Base-by-base conservation (phyloP, 139 green algal species). In the Ettlia oleoabundans region DNA sequence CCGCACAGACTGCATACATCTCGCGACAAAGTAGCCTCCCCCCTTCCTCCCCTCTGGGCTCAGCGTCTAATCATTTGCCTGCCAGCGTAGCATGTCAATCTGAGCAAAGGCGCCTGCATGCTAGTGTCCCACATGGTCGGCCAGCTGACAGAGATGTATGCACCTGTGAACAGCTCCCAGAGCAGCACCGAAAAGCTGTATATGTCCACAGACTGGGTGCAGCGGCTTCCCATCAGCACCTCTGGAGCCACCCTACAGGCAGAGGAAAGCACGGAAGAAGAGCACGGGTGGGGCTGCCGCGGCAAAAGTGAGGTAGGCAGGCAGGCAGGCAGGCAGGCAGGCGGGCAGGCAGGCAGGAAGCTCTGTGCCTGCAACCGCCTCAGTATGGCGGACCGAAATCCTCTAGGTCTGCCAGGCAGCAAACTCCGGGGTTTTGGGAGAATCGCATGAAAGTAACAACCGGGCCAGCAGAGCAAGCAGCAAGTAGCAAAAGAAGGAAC, bases 151-250 rank as follows among this genome's bases (percentile, higher is more conserved):
- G n/a, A n/a, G n/a, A 6, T 40, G 28, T 40, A 24, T 9, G 21
- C 32, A 43, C 63, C 63, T 1, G 65, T 76, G 41, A 76, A 33
- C 15, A 76, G n/a, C 65, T 72, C 65, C 33, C 33, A 72, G 10
- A 72, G 37, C 35, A 72, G 33, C 65, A 72, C 65, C 9, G 55
- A 28, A 19, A 33, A 72, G 6, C 33, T 51, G 35, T 51, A 72
- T 2, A 72, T 72, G 37, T 72, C 65, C 35, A 72, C 37, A 3
- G 65, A 21, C 18, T 62, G 26, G 6, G 40, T 58, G 68, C 68
- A 76, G 41, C 24, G 68, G 8, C 28, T 9, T 13, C 65, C 40
- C 68, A 76, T 62, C 26, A 76, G 68, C 68, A 76, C 41, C 26
- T 76, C 68, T 2, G 65, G 65, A 3, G 65, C 65, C 35, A 72